Conservation (phyloP, 495 filamentous ascomycete genomes). For the Aspergillus cavernicola region DNA sequence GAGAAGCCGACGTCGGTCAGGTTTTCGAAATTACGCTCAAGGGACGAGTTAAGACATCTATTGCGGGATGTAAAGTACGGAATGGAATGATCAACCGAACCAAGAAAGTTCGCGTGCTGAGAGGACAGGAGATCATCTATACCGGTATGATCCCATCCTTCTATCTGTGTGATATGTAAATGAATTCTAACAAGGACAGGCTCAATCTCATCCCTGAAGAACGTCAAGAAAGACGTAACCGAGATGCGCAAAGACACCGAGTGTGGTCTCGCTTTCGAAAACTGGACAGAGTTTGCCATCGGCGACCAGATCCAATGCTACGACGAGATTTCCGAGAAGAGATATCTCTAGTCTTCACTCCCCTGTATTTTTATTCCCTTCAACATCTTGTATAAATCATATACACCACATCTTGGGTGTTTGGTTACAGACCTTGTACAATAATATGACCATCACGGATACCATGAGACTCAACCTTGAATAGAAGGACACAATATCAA, state of each 20-base stretch:
- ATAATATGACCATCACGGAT: not conserved
- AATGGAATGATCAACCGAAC: constrained; percentile 67
- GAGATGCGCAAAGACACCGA: constrained; percentile 90
- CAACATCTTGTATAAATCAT: constrained; percentile 6
- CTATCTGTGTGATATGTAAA: not conserved
- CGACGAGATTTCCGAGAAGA: constrained; percentile 72
- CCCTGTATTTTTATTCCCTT: constrained; percentile 3
- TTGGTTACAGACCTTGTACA: not conserved
- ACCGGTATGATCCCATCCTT: constrained; percentile 60
- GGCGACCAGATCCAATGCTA: constrained; percentile 87
- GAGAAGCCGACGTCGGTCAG: constrained; percentile 83
- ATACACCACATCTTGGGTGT: not conserved
- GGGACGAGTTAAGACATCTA: constrained; percentile 59
- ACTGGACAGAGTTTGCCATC: constrained; percentile 69
- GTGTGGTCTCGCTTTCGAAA: constrained; percentile 84
- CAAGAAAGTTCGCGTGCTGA: constrained; percentile 65
- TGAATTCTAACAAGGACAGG: constrained; percentile 45
- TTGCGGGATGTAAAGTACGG: constrained; percentile 85
- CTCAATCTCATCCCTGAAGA: constrained; percentile 73
- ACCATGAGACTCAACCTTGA: not conserved
- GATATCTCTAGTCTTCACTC: constrained; percentile 38
- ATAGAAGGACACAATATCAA: not conserved
- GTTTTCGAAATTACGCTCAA: constrained; percentile 81
- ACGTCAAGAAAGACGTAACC: constrained; percentile 82
- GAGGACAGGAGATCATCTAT: constrained; percentile 66